phyloP scores from a whole-genome alignment of 2,329 filamentous ascomycete species.

The Graphilbum sp. region DNA sequence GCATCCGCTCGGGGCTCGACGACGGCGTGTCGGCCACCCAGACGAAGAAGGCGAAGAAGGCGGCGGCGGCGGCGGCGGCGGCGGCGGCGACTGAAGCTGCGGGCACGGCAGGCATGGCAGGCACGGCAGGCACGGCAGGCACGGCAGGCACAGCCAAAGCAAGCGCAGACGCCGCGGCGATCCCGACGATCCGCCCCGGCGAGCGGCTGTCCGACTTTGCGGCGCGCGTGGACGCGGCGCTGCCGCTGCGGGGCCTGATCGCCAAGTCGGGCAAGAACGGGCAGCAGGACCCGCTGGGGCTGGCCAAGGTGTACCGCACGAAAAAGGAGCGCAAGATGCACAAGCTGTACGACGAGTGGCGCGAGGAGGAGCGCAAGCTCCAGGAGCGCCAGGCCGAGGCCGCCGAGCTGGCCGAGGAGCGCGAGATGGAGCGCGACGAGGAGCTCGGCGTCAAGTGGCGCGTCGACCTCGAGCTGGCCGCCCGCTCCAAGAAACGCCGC shows the following conservation, averaged over 20 bases:
- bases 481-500: not conserved
- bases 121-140: not conserved
- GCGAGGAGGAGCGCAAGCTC: slow-evolving; percentile 47
- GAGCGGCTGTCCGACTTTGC: slow-evolving; percentile 72
- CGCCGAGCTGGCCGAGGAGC: slow-evolving; percentile 44
- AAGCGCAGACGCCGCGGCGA: not conserved
- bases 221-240: slow-evolving; percentile 65
- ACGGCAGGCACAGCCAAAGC: not conserved
- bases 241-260: slow-evolving; percentile 59
- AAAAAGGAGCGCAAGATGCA: slow-evolving; percentile 74
- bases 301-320: slow-evolving; percentile 50
- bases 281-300: slow-evolving; percentile 46
- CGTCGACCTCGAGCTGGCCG: slow-evolving; percentile 18
- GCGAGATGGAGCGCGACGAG: slow-evolving; percentile 43
- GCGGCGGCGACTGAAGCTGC: slow-evolving; percentile 8
- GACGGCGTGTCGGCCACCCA: slow-evolving; percentile 33
- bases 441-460: slow-evolving; percentile 31
- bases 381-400: slow-evolving; percentile 50
- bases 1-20: slow-evolving; percentile 48
- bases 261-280: slow-evolving; percentile 44
- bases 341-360: slow-evolving; percentile 65
- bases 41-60: slow-evolving; percentile 16
- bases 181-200: slow-evolving; percentile 62
- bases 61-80: slow-evolving; percentile 11
- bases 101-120: not conserved